Base-by-base conservation (phyloP, 1,284 basidiomycete genomes). In the Ceratobasidium sp. region DNA sequence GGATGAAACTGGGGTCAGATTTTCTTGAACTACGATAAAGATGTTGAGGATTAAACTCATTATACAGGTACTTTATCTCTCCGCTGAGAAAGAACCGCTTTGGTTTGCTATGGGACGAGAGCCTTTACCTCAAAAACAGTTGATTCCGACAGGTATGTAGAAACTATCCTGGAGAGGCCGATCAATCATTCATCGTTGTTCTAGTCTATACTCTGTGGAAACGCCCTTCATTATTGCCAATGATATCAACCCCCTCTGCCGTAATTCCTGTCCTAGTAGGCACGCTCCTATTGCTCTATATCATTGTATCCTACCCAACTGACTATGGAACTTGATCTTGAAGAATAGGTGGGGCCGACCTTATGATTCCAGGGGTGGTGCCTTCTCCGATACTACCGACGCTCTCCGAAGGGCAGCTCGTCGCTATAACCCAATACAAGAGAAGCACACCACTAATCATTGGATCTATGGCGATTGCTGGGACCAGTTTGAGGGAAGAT, bases 281-380 rank as follows among this genome's bases (percentile, higher is more conserved):
- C 41, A 70, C 66, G 66, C 43, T 58, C 54, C 14, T 7, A 16
- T 35, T 26, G 7, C 44, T 49, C n/a, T 21, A 3, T 54, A 11
- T 30, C 43, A 28, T n/a, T 28, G n/a, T 43, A 58, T 47, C 14
- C 9, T 38, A 58, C 66, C 58, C 54, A 70, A 70, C 32, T 35
- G 9, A 58, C 32, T 28, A 50, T 18, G 8, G 6, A 14, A 16
- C 1, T 23, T 26, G 14, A 11, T 26, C 16, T 38, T 63, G 21
- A 41, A 38, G 35, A 38, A 74, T 3, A 70, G 66, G 54, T n/a
- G 92, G 91, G 26, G 91, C 91, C 0, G 90, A 93, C 80, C 84
- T 93, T 6, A 92, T 93, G 90, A 88, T 91, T 44, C 90, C 91
- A 2, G 91, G 91, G 81, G 90, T 91, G 89, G 78, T 79, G 87